Base-by-base conservation (phyloP, 2,329 filamentous ascomycete species). In the Talaromyces atroroseus region DNA sequence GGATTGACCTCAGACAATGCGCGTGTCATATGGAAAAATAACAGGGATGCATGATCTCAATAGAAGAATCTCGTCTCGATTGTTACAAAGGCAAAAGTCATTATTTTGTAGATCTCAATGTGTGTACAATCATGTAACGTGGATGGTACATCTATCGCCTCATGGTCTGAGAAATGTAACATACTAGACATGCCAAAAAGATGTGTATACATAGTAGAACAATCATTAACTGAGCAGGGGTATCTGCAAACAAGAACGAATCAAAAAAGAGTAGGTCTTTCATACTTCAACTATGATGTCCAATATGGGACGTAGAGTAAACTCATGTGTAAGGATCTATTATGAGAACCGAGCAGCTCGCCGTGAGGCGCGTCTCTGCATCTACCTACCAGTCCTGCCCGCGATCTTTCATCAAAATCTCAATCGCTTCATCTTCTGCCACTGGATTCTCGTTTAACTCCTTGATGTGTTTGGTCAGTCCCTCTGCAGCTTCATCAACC, bases 381-480 rank as follows among this genome's bases (percentile, higher is more conserved):
- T 44, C 32, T 12, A 29, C 58, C 60, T 67, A 75, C 73, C 73
- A 76, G 60, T 75, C 73, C 65, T 76, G 73, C 8, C 73, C 73
- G 11, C 73, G 70, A 60, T 76, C 73, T 57, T 68, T 68, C 73
- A 76, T 76, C 44, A 76, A 58, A 29, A 76, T 74, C 62, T 76
- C 73, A 52, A 75, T 74, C 26, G 72, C 73, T 59, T 73, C 71
- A 46, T 76, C 73, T 59, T 74, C 71, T 8, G 73, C 71, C 24
- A 76, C 66, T 5, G 73, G 73, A 50, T 75, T 70, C 69, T 96
- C 92, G 66, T 91, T 95, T 21, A 75, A 56, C 42, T 77, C 75
- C 73, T 96, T 92, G 2, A 97, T 88, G 2, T 94, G 94, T 60
- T 89, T 85, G 48, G 95, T 83, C 45, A 99, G 77, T 2, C 85